Evolutionary conservation across 768 basidiomycete species (phyloP).

Genomic region (Tricholoma furcatifolium): DNA sequence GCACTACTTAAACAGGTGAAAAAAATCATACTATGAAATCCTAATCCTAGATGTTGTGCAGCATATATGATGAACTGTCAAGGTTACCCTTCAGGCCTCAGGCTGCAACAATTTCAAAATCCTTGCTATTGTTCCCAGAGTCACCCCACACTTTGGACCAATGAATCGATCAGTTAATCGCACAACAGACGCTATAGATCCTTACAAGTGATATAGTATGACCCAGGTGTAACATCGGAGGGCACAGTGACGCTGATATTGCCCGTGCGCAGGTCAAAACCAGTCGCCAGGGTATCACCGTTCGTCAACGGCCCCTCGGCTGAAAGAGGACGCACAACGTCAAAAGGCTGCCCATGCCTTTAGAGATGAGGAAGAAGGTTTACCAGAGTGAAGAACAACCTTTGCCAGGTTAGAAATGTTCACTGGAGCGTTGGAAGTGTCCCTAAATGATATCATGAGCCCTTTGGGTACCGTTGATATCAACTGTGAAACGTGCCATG

Average conservation of each 20-base stretch:
- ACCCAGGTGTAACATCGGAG: constrained; percentile 24
- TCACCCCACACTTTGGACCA: constrained; percentile 44
- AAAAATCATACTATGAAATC: too few species aligned
- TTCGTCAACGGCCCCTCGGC: constrained; percentile 1
- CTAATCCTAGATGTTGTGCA: too few species aligned
- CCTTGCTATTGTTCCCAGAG: constrained; percentile 42
- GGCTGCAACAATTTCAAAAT: constrained; percentile 30
- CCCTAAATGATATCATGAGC: too few species aligned
- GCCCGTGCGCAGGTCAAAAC: constrained; percentile 35
- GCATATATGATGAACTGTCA: too few species aligned
- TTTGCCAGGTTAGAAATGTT: constrained; percentile 38
- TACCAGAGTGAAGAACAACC: constrained; percentile 29
- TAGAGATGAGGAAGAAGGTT: not conserved
- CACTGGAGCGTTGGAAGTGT: constrained; percentile 34
- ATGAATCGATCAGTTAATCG: not conserved
- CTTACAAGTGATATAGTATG: constrained; percentile 44
- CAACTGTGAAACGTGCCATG: too few species aligned
- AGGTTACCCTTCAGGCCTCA: too few species aligned
- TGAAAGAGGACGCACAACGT: too few species aligned
- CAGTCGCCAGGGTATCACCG: constrained; percentile 22
- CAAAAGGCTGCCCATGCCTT: not conserved
- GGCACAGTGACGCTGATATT: constrained; percentile 35
- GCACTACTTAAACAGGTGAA: too few species aligned
- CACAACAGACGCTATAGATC: constrained; percentile 5
- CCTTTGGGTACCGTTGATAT: too few species aligned